These are phyloP conservation scores for Fusarium veterinarium DNA, from an alignment of 2,329 filamentous ascomycete species.

Conservation along the genomic window DNA sequence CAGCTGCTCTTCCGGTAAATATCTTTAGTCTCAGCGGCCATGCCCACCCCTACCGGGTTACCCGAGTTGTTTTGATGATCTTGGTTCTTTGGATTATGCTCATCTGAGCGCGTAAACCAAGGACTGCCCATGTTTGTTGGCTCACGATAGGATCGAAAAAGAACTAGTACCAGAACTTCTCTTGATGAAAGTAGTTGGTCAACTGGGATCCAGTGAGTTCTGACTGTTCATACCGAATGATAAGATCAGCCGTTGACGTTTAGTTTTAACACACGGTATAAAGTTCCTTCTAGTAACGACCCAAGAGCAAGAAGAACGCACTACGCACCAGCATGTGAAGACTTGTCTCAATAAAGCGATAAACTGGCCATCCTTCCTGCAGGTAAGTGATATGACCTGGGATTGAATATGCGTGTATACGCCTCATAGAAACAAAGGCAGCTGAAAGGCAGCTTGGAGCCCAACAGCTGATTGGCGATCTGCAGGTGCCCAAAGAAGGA, in stretches of 20 bases:
- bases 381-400: neutral
- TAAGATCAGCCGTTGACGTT: neutral
- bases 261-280: neutral
- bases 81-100: neutral
- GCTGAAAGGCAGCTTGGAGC: neutral
- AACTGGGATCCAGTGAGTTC: neutral
- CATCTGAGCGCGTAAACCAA: neutral
- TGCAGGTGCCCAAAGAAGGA: neutral
- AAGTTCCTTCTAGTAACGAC: neutral
- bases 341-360: neutral
- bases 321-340: neutral
- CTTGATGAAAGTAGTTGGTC: neutral
- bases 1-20: neutral
- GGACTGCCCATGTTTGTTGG: neutral
- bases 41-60: neutral
- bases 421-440: neutral
- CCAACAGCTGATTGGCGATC: neutral
- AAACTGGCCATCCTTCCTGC: neutral
- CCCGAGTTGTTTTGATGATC: neutral
- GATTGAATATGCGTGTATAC: neutral
- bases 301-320: neutral
- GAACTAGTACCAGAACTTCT: neutral
- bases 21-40: neutral
- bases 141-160: accelerated
- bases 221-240: neutral